Base-by-base conservation (phyloP, 1,284 basidiomycete species). In the Tausonia pullulans region DNA sequence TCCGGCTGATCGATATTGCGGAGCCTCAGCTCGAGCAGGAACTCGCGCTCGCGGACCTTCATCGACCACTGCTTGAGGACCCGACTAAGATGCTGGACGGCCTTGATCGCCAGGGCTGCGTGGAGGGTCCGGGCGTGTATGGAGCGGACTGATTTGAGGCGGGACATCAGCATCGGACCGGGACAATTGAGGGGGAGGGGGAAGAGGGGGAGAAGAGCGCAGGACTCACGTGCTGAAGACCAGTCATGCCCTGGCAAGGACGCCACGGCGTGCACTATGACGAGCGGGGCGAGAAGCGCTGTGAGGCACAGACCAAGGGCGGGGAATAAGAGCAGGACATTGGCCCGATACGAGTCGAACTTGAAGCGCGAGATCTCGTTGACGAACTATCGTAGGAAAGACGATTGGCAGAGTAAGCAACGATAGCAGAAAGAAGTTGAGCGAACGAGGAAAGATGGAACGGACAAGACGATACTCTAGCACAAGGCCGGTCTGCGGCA, bases 31-130 rank as follows among this genome's bases (percentile, higher is more conserved):
- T 54, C 58, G 11, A 65, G 54, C 8, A 65, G 50, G 40, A 55
- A 65, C 59, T 65, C 63, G 43, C 49, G 48, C 40, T 65, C 63
- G n/a, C 60, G 58, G n/a, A 65, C n/a, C 63, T 65, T 41, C 5
- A n/a, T 5, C 1, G 10, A 14, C 27, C 27, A 41, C 46, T 16
- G 13, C 7, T 11, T 40, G 16, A 13, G 50, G 5, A 14, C 4
- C 13, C 11, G 58, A 58, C 39, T 9, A 0, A 52, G 11, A 14
- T 40, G 14, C 16, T 40, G 5, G 57, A 50, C 14, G 43, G 43
- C n/a, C 44, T 43, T 43, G 13, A 2, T 11, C 5, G 16, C 2
- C 8, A 16, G 39, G 49, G 16, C 5, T 13, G 45, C 10, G 6
- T 0, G 10, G 14, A 16, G 4, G 14, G 41, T 50, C 50, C 40